Conservation (phyloP, 306 rosid species). For the Potentilla sterilis region DNA sequence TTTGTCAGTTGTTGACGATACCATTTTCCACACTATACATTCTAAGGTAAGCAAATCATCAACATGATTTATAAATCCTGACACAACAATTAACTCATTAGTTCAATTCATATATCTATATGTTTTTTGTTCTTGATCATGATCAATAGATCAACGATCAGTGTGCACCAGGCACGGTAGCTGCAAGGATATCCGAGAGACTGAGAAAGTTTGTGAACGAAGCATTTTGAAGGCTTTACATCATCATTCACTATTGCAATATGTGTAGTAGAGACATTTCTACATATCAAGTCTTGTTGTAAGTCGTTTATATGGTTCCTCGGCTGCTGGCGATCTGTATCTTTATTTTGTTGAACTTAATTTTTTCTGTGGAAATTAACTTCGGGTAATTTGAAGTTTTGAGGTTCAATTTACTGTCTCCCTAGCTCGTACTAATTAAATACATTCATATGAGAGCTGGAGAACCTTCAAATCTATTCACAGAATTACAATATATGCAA, state of each 20-base stretch:
- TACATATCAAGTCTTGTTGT: neutral
- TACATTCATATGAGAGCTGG: neutral
- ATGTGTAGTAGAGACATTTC: neutral
- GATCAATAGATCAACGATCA: constrained; percentile 48
- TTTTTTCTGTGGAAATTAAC: neutral
- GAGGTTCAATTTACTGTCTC: neutral
- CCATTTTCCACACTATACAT: constrained; percentile 55
- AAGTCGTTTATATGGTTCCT: neutral
- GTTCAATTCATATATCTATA: neutral
- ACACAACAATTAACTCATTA: neutral
- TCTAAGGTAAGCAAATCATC: constrained; percentile 35
- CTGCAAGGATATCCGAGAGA: constrained; percentile 50
- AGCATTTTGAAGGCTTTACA: constrained; percentile 1
- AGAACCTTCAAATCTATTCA: neutral
- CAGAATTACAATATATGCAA: neutral
- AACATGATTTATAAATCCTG: neutral
- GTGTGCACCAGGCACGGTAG: constrained; percentile 19
- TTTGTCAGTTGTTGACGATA: constrained; percentile 40
- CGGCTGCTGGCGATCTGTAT: neutral
- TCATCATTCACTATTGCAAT: neutral
- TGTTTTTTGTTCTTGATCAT: constrained; percentile 6
- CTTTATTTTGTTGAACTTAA: neutral
- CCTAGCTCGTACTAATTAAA: neutral
- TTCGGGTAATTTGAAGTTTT: neutral
- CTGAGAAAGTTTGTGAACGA: constrained; percentile 38